Evolutionary conservation across 352 stramenopile genomes (phyloP), one percentile per base, ranked within the genome.

Genomic region (Pythium dissotocum): DNA sequence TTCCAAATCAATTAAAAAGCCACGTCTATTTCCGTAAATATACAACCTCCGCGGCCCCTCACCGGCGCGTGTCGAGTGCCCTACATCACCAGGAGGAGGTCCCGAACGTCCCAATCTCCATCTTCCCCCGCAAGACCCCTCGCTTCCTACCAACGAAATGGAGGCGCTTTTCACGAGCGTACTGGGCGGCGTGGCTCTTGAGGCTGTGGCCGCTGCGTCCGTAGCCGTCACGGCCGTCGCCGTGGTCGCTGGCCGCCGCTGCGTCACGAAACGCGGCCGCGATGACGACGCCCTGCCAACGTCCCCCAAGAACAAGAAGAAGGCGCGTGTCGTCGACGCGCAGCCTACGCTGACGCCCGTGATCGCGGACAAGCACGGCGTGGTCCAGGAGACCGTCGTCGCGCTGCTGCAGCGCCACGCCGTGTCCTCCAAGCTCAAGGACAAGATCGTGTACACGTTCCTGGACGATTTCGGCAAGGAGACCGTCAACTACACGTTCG

Each of bases 401-500:
- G 60, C 70, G 35, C 28, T 84, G 54, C 81, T 92, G 53, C 80
- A 89, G 69, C 77, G 77, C 63, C 67, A 73, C 32, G 82, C 83
- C 0, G 8, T 30, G 7, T 52, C 44, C 10, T 63, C 74, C 58
- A 80, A 83, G 62, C 85, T 71, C 67, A 72, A 78, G 57, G 66
- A 90, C 73, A 83, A 88, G 64, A 76, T 93, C 62, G 80, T 91
- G 64, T 94, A 93, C 80, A 91, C 84, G 32, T 93, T 93, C 65
- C 58, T 94, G 61, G 84, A 94, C 77, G 86, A 93, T 66, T 33
- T 65, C 26, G 86, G 86, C 10, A 78, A 83, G 21, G 86, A 94
- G 65, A 72, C 40, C 0, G 75, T 88, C 51, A 90, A 87, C 72
- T 80, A 91, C 58, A 87, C 84, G 72, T 85, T 89, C 59, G 73